phyloP scores from a whole-genome alignment of 208 protist genomes.

The Crithidia sp. region DNA sequence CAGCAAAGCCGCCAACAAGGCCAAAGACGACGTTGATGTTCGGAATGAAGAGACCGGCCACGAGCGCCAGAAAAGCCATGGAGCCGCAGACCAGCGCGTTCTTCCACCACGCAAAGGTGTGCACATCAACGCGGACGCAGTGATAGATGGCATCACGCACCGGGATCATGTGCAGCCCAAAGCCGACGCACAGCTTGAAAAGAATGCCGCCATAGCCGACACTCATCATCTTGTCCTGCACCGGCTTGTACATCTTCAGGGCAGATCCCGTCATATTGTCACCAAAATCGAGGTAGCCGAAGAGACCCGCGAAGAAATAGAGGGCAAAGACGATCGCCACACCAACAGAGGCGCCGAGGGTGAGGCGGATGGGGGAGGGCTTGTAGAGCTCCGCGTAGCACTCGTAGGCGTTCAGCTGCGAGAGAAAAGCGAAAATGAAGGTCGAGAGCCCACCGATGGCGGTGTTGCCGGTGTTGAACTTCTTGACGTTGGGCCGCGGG shows the following conservation, averaged over 20 bases:
- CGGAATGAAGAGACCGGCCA: slow-evolving; percentile 76
- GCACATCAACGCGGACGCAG: slow-evolving; percentile 44
- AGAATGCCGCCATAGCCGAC: slow-evolving; percentile 64
- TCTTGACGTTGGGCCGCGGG: slow-evolving; percentile 41
- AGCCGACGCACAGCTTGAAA: slow-evolving; percentile 78
- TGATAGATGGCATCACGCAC: slow-evolving; percentile 75
- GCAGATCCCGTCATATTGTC: slow-evolving; percentile 39
- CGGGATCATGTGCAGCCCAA: slow-evolving; percentile 66
- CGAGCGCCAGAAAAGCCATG: slow-evolving; percentile 42
- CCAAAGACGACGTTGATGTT: slow-evolving; percentile 73
- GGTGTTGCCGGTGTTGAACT: slow-evolving; percentile 54
- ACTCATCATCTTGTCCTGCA: slow-evolving; percentile 51
- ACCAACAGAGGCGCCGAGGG: slow-evolving; percentile 38
- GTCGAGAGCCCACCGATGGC: slow-evolving; percentile 63
- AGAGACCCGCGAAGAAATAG: slow-evolving; percentile 78
- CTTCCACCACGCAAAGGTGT: slow-evolving; percentile 53
- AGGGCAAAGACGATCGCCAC: slow-evolving; percentile 57
- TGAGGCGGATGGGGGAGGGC: slow-evolving; percentile 57
- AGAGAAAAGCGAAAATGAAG: slow-evolving; percentile 79
- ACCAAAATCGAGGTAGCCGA: slow-evolving; percentile 87
- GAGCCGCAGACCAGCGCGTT: slow-evolving; percentile 43
- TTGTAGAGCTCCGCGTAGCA: slow-evolving; percentile 70
- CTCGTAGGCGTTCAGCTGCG: slow-evolving; percentile 79
- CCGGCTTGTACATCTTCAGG: slow-evolving; percentile 68
- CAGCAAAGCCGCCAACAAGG: slow-evolving; percentile 67